A percentile compares a stretch with the other conserved stretches of the same genome.
Conservation (phyloP, 148 eudicot genomes). For the Rhododendron simsii region DNA sequence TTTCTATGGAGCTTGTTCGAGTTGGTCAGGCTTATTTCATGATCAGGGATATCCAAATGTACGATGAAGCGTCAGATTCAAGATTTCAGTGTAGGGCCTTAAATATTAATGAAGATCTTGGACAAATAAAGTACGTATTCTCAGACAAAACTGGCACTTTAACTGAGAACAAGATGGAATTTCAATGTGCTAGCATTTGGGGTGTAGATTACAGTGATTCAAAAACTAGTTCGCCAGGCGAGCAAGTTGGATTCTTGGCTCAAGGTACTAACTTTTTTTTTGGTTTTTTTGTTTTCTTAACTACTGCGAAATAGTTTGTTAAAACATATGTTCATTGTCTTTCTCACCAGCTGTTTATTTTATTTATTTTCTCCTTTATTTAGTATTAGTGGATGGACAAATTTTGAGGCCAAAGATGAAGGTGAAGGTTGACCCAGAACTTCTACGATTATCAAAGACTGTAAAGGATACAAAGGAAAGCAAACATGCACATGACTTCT, state of each 20-base stretch:
- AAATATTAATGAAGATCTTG: conserved; percentile 95
- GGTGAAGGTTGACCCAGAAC: conserved; percentile 76
- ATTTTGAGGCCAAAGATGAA: conserved; percentile 80
- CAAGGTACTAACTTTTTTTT: conserved; percentile 44
- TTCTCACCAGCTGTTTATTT: conserved; percentile 11
- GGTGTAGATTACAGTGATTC: conserved; percentile 67
- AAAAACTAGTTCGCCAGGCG: conserved; percentile 32
- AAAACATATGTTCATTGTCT: background rate
- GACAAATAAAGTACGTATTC: conserved; percentile 91
- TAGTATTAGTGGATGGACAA: conserved; percentile 52
- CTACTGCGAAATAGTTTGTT: background rate
- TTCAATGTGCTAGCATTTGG: conserved; percentile 84
- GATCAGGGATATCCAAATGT: conserved; percentile 70
- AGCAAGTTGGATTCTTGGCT: conserved; percentile 34
- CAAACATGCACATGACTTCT: conserved; percentile 54
- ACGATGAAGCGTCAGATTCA: conserved; percentile 61
- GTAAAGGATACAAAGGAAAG: conserved; percentile 44
- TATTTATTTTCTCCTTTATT: conserved; percentile 12
- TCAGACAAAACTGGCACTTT: conserved; percentile 98
- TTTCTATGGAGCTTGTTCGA: conserved; percentile 99
- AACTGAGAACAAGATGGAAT: conserved; percentile 99
- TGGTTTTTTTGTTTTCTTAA: background rate
- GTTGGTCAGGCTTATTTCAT: conserved; percentile 98
- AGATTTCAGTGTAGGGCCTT: conserved; percentile 93
- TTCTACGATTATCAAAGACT: conserved; percentile 39